Evolutionary conservation across 495 filamentous ascomycete genomes (phyloP).

Genomic region (Parachaetomium inaequale): DNA sequence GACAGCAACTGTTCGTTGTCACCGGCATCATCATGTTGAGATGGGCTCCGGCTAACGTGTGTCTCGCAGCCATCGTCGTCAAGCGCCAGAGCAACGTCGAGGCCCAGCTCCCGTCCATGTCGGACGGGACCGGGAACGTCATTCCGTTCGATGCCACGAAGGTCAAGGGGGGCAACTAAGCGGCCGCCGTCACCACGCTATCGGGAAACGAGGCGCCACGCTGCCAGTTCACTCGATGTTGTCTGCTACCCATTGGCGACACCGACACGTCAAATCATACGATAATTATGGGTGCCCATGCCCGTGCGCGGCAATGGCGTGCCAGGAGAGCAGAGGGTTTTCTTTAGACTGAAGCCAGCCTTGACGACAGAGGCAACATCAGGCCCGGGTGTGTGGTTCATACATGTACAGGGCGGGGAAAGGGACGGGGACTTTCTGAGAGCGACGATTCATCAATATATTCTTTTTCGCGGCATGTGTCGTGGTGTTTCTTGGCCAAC

Average conservation of each 20-base stretch:
- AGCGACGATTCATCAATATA: constrained; percentile 2
- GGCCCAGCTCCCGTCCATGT: constrained; percentile 35
- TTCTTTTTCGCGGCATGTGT: neutral
- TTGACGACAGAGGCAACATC: neutral
- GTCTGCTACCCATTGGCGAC: neutral
- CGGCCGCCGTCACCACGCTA: neutral
- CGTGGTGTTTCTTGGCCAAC: neutral
- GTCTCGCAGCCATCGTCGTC: constrained; percentile 22
- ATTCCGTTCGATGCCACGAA: constrained; percentile 38
- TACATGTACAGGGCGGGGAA: no score
- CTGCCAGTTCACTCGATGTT: neutral
- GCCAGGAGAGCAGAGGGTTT: neutral
- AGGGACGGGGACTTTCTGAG: neutral
- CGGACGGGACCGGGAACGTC: constrained; percentile 39
- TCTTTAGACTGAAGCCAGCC: neutral
- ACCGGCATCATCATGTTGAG: neutral
- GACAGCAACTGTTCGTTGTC: constrained; percentile 27
- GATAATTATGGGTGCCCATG: neutral
- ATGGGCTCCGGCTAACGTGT: constrained; percentile 2
- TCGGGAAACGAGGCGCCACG: neutral
- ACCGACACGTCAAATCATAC: neutral
- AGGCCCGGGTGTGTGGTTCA: neutral
- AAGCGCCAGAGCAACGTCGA: constrained; percentile 30
- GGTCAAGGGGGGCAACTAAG: constrained; percentile 37
- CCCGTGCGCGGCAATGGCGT: neutral